Conservation (phyloP, 768 basidiomycete genomes). For the Boletus coccyginus region DNA sequence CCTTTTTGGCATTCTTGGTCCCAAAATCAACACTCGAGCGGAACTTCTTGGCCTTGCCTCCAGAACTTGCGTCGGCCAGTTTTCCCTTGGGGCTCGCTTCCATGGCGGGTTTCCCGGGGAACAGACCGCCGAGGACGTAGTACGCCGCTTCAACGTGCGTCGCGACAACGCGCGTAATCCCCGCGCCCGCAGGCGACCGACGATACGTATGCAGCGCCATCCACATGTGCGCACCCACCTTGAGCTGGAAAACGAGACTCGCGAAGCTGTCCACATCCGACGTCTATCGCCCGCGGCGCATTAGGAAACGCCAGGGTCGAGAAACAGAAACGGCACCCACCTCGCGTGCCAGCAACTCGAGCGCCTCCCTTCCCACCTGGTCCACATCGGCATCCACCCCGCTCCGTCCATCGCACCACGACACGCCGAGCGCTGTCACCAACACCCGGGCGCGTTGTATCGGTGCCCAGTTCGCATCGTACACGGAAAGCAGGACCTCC, state of each 20-base stretch:
- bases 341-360: slow-evolving; percentile 38
- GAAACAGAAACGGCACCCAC: slow-evolving; percentile 32
- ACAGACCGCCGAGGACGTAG: slow-evolving; percentile 40
- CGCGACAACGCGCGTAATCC: slow-evolving; percentile 45
- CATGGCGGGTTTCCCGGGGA: slow-evolving; percentile 24
- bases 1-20: slow-evolving; percentile 12
- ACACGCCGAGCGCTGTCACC: slow-evolving; percentile 51
- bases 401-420: slow-evolving; percentile 23
- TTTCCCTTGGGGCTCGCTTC: slow-evolving; percentile 17
- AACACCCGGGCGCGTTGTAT: slow-evolving; percentile 58
- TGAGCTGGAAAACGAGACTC: slow-evolving; percentile 44
- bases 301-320: neutral
- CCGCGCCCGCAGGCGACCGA: slow-evolving; percentile 33
- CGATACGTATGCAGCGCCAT: slow-evolving; percentile 69
- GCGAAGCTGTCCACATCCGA: slow-evolving; percentile 15
- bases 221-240: slow-evolving; percentile 60
- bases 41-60: slow-evolving; percentile 37
- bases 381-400: slow-evolving; percentile 30
- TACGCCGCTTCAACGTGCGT: slow-evolving; percentile 56
- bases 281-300: slow-evolving; percentile 20
- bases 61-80: slow-evolving; percentile 19
- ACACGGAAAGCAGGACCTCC: slow-evolving; percentile 48
- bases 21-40: slow-evolving; percentile 14
- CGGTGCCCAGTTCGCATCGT: slow-evolving; percentile 47
- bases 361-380: slow-evolving; percentile 40